phyloP scores from a whole-genome alignment of 2,329 filamentous ascomycete genomes.

The Cladosporium sphaerospermum region DNA sequence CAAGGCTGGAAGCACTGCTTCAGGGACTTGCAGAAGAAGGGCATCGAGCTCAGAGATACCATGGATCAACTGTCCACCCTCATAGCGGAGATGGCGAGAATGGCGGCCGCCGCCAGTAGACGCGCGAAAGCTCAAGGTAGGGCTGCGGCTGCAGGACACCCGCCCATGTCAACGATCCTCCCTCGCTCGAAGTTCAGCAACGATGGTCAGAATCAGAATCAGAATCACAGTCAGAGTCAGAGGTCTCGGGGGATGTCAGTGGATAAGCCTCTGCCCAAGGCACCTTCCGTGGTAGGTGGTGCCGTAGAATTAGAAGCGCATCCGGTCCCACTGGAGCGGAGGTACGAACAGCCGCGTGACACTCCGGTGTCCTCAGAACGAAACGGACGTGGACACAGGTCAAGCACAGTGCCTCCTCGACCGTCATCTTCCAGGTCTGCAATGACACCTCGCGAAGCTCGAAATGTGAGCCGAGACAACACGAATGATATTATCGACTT shows the following conservation, averaged over 20 bases:
- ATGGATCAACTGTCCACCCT: conserved; percentile 69
- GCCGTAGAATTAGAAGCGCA: conserved; percentile 17
- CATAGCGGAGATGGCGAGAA: conserved; percentile 77
- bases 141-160: conserved; percentile 12
- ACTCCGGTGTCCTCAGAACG: background rate
- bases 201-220: background rate
- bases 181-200: conserved; percentile 17
- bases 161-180: background rate
- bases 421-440: background rate
- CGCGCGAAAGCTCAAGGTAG: conserved; percentile 43
- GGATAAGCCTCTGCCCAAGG: conserved; percentile 11
- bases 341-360: conserved; percentile 20
- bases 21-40: conserved; percentile 66
- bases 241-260: background rate
- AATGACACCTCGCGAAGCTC: conserved; percentile 4
- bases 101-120: conserved; percentile 76
- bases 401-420: conserved; percentile 13
- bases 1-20: conserved; percentile 85
- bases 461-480: background rate
- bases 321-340: conserved; percentile 17
- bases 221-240: background rate
- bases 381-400: background rate
- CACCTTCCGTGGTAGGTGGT: background rate
- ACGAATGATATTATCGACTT: conserved; percentile 4
- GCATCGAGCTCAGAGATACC: conserved; percentile 61